Percentiles rank a stretch among this genome's conserved stretches.
phyloP scores from a whole-genome alignment of 768 basidiomycete species.

The Phylloporus sp. region DNA sequence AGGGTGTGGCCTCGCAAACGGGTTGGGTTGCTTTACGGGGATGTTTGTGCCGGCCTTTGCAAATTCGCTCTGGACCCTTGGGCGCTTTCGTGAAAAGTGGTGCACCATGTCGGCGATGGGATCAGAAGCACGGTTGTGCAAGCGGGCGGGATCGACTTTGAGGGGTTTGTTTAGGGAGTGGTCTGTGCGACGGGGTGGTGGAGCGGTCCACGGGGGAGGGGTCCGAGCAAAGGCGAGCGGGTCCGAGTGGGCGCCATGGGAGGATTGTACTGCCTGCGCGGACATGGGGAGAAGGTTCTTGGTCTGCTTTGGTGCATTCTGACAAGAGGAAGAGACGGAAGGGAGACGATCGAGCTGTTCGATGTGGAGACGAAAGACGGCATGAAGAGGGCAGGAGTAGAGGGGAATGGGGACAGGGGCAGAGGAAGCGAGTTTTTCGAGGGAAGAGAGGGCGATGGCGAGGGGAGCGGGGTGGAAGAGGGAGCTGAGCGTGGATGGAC shows the following conservation, averaged over 20 bases:
- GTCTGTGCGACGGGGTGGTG: background rate
- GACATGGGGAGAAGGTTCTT: constrained; percentile 15
- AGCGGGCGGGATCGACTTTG: constrained; percentile 21
- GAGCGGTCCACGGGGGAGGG: constrained; percentile 24
- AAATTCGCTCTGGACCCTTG: constrained; percentile 21
- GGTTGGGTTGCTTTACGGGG: constrained; percentile 16
- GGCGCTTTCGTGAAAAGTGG: constrained; percentile 19
- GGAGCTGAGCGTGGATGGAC: constrained; percentile 22
- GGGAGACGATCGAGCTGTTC: constrained; percentile 8
- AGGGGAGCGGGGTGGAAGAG: constrained; percentile 44
- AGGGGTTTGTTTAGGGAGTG: constrained; percentile 7
- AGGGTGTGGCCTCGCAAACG: constrained; percentile 22
- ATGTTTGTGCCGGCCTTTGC: constrained; percentile 5
- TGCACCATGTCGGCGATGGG: constrained; percentile 17
- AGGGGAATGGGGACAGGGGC: constrained; percentile 17
- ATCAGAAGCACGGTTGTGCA: constrained; percentile 23
- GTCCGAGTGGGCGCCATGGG: constrained; percentile 11
- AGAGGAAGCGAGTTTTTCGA: constrained; percentile 20
- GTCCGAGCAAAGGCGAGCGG: constrained; percentile 25
- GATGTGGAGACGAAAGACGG: constrained; percentile 28
- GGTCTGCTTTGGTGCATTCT: background rate
- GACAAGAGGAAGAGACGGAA: constrained; percentile 19
- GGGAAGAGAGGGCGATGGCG: constrained; percentile 30
- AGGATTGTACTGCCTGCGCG: constrained; percentile 17
- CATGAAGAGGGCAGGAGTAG: constrained; percentile 24